These are phyloP conservation scores for Porcisia deanei DNA, from an alignment of 208 protist genomes.

Conservation along the genomic window DNA sequence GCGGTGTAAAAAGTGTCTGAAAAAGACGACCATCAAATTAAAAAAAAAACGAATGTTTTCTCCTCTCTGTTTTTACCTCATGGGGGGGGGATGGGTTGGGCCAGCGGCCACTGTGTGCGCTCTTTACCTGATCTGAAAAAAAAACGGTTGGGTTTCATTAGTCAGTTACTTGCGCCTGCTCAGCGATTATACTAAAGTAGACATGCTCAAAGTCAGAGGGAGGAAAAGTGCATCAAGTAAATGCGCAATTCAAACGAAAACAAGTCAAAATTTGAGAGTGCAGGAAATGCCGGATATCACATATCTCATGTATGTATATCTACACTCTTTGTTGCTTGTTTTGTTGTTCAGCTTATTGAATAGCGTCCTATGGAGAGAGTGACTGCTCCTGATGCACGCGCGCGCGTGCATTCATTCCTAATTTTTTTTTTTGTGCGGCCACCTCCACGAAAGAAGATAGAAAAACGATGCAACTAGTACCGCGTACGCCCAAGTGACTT, in stretches of 20 bases:
- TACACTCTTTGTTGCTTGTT: background rate
- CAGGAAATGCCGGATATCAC: too few species aligned
- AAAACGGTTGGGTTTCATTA: too few species aligned
- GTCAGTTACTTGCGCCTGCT: too few species aligned
- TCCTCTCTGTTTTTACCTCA: background rate
- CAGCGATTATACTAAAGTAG: too few species aligned
- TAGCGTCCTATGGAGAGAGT: background rate
- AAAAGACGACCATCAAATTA: background rate
- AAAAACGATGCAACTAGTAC: background rate
- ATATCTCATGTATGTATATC: background rate
- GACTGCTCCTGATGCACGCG: background rate
- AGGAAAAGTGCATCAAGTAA: too few species aligned
- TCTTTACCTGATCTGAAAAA: too few species aligned
- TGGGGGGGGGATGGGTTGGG: background rate
- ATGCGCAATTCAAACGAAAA: too few species aligned
- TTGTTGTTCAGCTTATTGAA: background rate
- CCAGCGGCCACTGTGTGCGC: too few species aligned
- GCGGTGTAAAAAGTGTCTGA: conserved; percentile 3
- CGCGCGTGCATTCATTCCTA: too few species aligned
- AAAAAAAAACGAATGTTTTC: background rate
- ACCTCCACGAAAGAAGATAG: too few species aligned
- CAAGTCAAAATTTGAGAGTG: background rate
- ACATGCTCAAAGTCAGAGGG: too few species aligned
- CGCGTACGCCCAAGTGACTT: background rate
- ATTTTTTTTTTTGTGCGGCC: too few species aligned